These are phyloP conservation scores for Leccinum aurantiacum DNA, from an alignment of 768 basidiomycete genomes.

Conservation along the genomic window DNA sequence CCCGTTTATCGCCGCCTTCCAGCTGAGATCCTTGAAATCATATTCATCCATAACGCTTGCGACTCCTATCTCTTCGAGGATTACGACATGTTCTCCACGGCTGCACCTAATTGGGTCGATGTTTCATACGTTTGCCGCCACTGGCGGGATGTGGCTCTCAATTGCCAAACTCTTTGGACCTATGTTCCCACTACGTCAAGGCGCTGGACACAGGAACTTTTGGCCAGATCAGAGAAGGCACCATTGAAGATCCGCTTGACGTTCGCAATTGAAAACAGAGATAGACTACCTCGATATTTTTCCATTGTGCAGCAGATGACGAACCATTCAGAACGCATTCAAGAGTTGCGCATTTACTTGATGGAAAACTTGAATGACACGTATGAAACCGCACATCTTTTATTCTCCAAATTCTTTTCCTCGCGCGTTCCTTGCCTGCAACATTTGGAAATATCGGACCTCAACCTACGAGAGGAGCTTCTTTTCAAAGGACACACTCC, in stretches of 20 bases:
- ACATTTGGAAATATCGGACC: neutral
- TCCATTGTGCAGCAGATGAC: neutral
- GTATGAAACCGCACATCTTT: neutral
- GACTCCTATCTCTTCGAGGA: neutral
- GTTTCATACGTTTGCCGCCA: neutral
- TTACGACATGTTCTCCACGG: neutral
- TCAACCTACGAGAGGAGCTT: neutral
- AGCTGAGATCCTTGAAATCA: neutral
- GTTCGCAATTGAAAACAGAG: neutral
- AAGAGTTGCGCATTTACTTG: neutral
- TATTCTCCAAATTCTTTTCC: neutral
- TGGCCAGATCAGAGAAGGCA: neutral
- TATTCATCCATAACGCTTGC: neutral
- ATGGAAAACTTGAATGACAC: too few species aligned
- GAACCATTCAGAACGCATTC: neutral
- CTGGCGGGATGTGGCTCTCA: neutral
- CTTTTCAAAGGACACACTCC: neutral
- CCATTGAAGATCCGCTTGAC: neutral
- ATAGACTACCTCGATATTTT: neutral
- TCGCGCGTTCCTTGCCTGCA: neutral
- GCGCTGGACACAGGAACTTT: neutral
- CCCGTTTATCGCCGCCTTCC: neutral
- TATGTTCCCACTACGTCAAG: neutral
- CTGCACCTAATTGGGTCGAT: neutral
- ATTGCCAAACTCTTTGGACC: neutral